A percentile compares a stretch with the other conserved stretches of the same genome.
Conservation (phyloP, 2,329 filamentous ascomycete species). For the Fusarium sp. region DNA sequence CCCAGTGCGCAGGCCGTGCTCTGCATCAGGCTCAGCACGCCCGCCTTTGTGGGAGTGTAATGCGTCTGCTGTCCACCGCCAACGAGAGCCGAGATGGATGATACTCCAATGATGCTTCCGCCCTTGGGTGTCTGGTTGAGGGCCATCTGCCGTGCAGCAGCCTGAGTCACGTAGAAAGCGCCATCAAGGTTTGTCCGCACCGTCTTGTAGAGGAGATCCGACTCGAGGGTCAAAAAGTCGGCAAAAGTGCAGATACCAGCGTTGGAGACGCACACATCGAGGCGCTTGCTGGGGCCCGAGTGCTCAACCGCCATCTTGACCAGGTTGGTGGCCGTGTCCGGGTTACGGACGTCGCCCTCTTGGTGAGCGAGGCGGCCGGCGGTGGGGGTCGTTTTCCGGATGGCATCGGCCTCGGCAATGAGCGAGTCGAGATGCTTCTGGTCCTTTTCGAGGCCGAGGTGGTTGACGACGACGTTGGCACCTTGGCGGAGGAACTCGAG, state of each 20-base stretch:
- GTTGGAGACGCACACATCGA: slow-evolving; percentile 88
- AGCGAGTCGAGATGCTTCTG: slow-evolving; percentile 64
- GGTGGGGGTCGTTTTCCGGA: slow-evolving; percentile 57
- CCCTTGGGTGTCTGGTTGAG: slow-evolving; percentile 70
- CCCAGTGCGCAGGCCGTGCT: slow-evolving; percentile 84
- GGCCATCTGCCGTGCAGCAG: slow-evolving; percentile 86
- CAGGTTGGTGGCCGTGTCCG: slow-evolving; percentile 76
- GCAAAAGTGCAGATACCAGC: slow-evolving; percentile 90
- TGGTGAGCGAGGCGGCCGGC: slow-evolving; percentile 73
- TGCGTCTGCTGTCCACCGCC: slow-evolving; percentile 84
- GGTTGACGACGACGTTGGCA: slow-evolving; percentile 83
- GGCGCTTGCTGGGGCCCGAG: slow-evolving; percentile 62
- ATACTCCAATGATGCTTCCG: slow-evolving; percentile 83
- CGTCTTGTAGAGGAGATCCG: slow-evolving; percentile 77
- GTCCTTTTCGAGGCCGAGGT: slow-evolving; percentile 72
- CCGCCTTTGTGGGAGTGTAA: slow-evolving; percentile 91
- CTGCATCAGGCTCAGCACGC: slow-evolving; percentile 84
- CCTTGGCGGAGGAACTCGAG: slow-evolving; percentile 83
- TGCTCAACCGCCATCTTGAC: slow-evolving; percentile 73
- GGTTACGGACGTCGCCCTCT: slow-evolving; percentile 80
- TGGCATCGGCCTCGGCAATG: slow-evolving; percentile 61
- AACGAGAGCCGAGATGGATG: slow-evolving; percentile 79
- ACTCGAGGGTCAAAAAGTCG: slow-evolving; percentile 81
- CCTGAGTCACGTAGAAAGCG: slow-evolving; percentile 89
- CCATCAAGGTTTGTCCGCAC: slow-evolving; percentile 86